Evolutionary conservation across 1,139 yeast species (phyloP).

Genomic region (Blastobotrys ciferrii): DNA sequence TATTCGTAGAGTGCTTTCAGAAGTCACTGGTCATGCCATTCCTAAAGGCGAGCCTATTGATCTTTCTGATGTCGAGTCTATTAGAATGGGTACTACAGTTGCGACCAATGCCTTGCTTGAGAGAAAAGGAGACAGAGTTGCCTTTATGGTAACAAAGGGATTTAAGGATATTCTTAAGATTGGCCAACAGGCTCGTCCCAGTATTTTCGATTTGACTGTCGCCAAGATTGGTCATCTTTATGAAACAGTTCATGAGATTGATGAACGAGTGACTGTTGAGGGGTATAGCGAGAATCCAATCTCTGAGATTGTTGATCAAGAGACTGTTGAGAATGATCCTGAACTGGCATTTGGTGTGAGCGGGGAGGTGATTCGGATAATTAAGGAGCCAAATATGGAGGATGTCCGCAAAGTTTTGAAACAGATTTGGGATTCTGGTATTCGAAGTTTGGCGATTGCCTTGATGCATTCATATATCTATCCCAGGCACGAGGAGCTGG

Average conservation of each 20-base stretch:
- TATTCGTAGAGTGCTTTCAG: slow-evolving; percentile 71
- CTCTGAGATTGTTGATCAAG: slow-evolving; percentile 33
- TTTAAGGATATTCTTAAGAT: slow-evolving; percentile 61
- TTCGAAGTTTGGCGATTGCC: slow-evolving; percentile 65
- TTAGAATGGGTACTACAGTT: slow-evolving; percentile 78
- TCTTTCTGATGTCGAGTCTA: slow-evolving; percentile 50
- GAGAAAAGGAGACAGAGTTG: slow-evolving; percentile 64
- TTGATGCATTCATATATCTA: slow-evolving; percentile 68
- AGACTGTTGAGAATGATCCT: slow-evolving; percentile 30
- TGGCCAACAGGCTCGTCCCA: slow-evolving; percentile 74
- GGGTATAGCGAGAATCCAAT: slow-evolving; percentile 62
- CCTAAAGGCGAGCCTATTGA: slow-evolving; percentile 44
- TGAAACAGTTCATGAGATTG: slow-evolving; percentile 61
- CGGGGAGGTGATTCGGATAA: slow-evolving; percentile 60
- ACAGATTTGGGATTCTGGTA: slow-evolving; percentile 51
- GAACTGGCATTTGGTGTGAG: slow-evolving; percentile 52
- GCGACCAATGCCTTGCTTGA: slow-evolving; percentile 76
- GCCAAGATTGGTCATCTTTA: slow-evolving; percentile 58
- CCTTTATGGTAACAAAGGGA: slow-evolving; percentile 63
- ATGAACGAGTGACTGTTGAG: slow-evolving; percentile 70
- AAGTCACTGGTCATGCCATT: slow-evolving; percentile 49
- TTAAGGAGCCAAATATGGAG: slow-evolving; percentile 47
- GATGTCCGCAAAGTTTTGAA: slow-evolving; percentile 44
- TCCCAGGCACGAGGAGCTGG: slow-evolving; percentile 59
- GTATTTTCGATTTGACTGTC: slow-evolving; percentile 62